Evolutionary conservation across 805 yeast species (phyloP), one percentile per base, ranked within the genome.

Genomic region (Starmerella roubikii): DNA sequence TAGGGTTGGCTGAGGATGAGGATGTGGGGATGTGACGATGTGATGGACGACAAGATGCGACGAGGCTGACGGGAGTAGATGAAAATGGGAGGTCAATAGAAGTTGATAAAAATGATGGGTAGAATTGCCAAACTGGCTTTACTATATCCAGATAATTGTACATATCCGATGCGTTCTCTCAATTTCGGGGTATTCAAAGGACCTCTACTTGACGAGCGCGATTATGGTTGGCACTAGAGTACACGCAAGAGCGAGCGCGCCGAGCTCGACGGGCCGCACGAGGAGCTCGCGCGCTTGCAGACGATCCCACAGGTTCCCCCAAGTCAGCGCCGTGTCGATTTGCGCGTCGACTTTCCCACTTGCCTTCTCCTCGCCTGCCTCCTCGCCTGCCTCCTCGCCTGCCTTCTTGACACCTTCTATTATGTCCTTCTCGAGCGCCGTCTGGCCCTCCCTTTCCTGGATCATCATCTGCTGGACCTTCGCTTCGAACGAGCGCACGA

Each of bases 401-500:
- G 31, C 17, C 10, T 23, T 23, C 8, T 8, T n/a, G 13, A 12
- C 17, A 7, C n/a, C 17, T 23, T 23, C 11, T 23, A 23, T 23
- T 9, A 9, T 23, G 11, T 27, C 30, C 13, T 9, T 8, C 16
- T 27, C 30, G 9, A 9, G 9, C 11, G 26, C 12, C 12, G 26
- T 23, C 12, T 26, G n/a, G 8, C 8, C 15, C 29, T 13, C n/a
- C 7, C 12, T 13, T 9, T 26, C 15, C 13, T 36, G 20, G 19
- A 30, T 36, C 13, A 46, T 28, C 42, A 46, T 53, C 9, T 36
- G 66, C 47, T 68, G 73, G 11, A 86, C 93, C 53, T 78, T 81
- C 19, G 68, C 74, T 51, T 88, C 95, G 60, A 91, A 91, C 1
- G 85, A 72, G 10, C 74, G 74, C 17, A 88, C 93, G 44, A 91